phyloP scores from a whole-genome alignment of 208 protist genomes.

The Blechomonas ayalai region DNA sequence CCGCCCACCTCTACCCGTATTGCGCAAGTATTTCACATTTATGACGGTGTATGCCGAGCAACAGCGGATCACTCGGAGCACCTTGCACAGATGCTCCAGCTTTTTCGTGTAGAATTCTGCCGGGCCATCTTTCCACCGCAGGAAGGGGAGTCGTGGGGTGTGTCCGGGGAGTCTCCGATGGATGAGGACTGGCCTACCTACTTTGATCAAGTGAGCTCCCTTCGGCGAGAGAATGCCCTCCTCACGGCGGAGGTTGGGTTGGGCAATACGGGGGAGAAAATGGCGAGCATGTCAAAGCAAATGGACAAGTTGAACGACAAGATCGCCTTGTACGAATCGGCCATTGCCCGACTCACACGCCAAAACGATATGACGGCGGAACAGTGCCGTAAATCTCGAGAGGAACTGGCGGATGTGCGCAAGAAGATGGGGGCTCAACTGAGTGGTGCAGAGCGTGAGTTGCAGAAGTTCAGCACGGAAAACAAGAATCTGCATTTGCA shows the following conservation, averaged over 20 bases:
- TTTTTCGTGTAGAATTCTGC: constrained; percentile 84
- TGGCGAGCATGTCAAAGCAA: constrained; percentile 36
- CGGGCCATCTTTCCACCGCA: constrained; percentile 49
- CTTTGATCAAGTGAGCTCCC: constrained; percentile 65
- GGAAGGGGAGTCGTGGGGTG: background rate
- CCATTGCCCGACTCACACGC: constrained; percentile 52
- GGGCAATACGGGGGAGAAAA: constrained; percentile 41
- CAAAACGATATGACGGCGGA: constrained; percentile 58
- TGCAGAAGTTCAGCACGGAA: constrained; percentile 63
- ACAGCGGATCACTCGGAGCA: constrained; percentile 31
- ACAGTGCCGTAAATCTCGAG: constrained; percentile 28
- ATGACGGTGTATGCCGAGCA: constrained; percentile 37
- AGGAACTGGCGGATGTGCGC: constrained; percentile 25
- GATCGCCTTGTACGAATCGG: constrained; percentile 52
- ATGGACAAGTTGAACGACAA: constrained; percentile 43
- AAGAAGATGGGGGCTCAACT: constrained; percentile 11
- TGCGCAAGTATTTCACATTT: constrained; percentile 46
- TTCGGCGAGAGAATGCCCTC: constrained; percentile 63
- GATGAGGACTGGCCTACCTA: constrained; percentile 27
- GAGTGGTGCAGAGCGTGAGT: constrained; percentile 33
- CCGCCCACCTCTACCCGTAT: constrained; percentile 41
- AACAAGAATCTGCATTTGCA: constrained; percentile 87
- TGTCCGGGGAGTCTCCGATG: constrained; percentile 3
- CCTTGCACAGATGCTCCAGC: constrained; percentile 56
- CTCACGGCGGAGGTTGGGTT: constrained; percentile 41